Percentiles rank a stretch among this genome's conserved stretches.
These are phyloP conservation scores for Circinella umbellata DNA, from an alignment of 371 early-diverging fungal genomes.

Conservation along the genomic window DNA sequence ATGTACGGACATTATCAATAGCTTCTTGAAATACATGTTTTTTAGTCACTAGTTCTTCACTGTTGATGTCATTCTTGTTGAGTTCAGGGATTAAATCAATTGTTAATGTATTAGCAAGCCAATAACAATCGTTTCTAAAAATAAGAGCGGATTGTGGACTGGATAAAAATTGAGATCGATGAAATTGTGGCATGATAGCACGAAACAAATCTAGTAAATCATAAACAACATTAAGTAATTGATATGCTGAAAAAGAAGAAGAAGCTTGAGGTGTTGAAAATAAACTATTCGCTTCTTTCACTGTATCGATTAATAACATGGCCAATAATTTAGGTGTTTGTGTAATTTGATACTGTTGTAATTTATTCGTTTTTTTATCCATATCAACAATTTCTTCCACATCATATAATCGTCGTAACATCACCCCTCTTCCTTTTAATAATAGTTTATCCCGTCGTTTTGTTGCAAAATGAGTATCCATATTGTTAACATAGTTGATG, in stretches of 20 bases:
- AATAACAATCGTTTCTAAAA: slow-evolving; percentile 77
- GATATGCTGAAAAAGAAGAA: slow-evolving; percentile 43
- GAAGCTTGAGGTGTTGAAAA: slow-evolving; percentile 27
- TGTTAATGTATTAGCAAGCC: slow-evolving; percentile 52
- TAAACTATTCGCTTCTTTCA: slow-evolving; percentile 39
- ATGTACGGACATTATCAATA: slow-evolving; percentile 21
- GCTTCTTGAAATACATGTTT: slow-evolving; percentile 9
- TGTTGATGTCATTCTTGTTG: slow-evolving; percentile 12
- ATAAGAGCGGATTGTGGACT: slow-evolving; percentile 64
- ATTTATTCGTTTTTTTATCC: neutral
- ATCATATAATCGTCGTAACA: slow-evolving; percentile 49
- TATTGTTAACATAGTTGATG: slow-evolving; percentile 20
- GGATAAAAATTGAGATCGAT: slow-evolving; percentile 36
- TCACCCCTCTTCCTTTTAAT: slow-evolving; percentile 40
- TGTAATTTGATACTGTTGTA: slow-evolving; percentile 36
- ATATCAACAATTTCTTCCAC: slow-evolving; percentile 27
- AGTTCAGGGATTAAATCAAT: neutral
- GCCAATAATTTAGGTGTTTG: slow-evolving; percentile 46
- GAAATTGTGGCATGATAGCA: slow-evolving; percentile 57
- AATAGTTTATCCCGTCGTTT: slow-evolving; percentile 39
- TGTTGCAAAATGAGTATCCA: slow-evolving; percentile 45
- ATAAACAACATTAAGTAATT: slow-evolving; percentile 35
- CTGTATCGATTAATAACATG: slow-evolving; percentile 35
- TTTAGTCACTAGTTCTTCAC: slow-evolving; percentile 2
- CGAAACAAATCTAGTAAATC: slow-evolving; percentile 58